These are phyloP conservation scores for Sclerotinia nivalis DNA, from an alignment of 2,329 filamentous ascomycete genomes.

Conservation along the genomic window DNA sequence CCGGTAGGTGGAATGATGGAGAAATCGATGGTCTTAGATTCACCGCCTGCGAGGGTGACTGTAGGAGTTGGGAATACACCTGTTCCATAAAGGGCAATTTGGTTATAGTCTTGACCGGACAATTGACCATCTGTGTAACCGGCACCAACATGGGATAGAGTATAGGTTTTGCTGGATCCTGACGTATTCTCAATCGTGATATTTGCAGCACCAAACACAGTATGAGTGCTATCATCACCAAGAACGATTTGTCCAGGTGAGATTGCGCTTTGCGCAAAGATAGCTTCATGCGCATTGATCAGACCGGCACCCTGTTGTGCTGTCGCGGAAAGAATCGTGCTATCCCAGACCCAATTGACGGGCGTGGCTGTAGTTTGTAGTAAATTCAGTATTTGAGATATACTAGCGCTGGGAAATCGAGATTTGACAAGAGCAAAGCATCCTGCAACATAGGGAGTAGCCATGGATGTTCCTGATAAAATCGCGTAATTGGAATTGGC, in stretches of 20 bases:
- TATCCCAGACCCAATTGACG: conserved; percentile 36
- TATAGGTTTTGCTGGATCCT: conserved; percentile 31
- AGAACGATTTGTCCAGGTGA: conserved; percentile 35
- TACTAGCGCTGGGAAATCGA: conserved; percentile 36
- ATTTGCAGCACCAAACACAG: conserved; percentile 29
- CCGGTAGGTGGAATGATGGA: conserved; percentile 29
- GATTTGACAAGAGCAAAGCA: conserved; percentile 44
- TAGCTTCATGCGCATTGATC: conserved; percentile 41
- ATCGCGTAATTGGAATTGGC: conserved; percentile 41
- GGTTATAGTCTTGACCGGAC: conserved; percentile 26
- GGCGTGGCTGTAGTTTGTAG: conserved; percentile 41
- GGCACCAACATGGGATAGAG: conserved; percentile 33
- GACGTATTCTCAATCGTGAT: conserved; percentile 37
- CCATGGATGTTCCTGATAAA: conserved; percentile 44
- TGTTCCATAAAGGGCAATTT: conserved; percentile 34
- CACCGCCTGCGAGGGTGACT: conserved; percentile 30
- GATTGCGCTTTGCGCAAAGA: conserved; percentile 33
- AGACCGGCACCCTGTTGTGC: conserved; percentile 44
- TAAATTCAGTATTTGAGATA: conserved; percentile 38
- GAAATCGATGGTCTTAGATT: conserved; percentile 29
- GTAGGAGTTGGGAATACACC: conserved; percentile 31
- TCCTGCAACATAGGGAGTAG: conserved; percentile 42
- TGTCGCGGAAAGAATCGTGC: conserved; percentile 37
- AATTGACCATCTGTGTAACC: conserved; percentile 34
- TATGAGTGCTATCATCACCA: conserved; percentile 25